Percentiles rank a stretch among this genome's conserved stretches.
Evolutionary conservation across 306 rosid genomes (phyloP).

Genomic region (Quillaja saponaria): DNA sequence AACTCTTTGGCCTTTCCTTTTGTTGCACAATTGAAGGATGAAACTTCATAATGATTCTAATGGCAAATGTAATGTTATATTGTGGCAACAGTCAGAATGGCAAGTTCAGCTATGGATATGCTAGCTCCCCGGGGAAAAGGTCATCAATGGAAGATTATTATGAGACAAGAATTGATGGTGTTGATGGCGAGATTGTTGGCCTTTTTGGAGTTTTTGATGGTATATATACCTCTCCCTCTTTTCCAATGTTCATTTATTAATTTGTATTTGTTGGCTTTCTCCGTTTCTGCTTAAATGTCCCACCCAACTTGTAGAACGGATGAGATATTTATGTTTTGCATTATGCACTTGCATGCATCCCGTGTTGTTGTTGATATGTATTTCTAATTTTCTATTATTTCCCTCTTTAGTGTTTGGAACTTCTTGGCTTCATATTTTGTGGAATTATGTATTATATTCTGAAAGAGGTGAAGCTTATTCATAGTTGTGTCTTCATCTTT

Average conservation of each 20-base stretch:
- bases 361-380: not conserved
- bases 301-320: not conserved
- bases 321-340: not conserved
- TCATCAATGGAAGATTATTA: constrained; percentile 96
- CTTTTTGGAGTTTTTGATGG: constrained; percentile 98
- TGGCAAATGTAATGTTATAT: constrained; percentile 29
- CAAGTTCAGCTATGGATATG: constrained; percentile 92
- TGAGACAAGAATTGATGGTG: constrained; percentile 94
- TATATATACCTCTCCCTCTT: constrained; percentile 28
- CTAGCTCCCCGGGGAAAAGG: constrained; percentile 90
- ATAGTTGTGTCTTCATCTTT: constrained; percentile 1
- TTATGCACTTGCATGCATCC: not conserved
- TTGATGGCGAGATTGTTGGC: constrained; percentile 86
- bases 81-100: constrained; percentile 71
- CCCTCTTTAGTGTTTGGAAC: not conserved
- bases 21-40: constrained; percentile 1
- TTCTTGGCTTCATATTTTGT: not conserved
- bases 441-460: not conserved
- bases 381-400: not conserved
- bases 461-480: not conserved
- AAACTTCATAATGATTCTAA: constrained; percentile 27
- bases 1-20: constrained; percentile 14
- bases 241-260: not conserved
- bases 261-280: constrained; percentile 16
- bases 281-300: not conserved